These are phyloP conservation scores for Ceratobasidium sp. DNA, from an alignment of 1,284 basidiomycete species.

Conservation along the genomic window DNA sequence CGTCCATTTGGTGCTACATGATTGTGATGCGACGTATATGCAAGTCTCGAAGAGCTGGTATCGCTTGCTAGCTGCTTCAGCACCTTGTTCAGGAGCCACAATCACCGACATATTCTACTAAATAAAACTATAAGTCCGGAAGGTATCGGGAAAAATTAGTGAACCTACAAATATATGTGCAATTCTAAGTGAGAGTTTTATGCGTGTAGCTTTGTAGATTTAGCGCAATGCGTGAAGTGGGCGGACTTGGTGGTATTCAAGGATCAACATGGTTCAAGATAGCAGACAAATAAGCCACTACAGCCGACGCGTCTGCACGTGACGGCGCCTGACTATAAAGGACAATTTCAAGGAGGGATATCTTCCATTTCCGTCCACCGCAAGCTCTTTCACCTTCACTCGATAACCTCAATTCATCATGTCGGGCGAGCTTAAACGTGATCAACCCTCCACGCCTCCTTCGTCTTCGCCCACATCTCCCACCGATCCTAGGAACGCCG, in stretches of 20 bases:
- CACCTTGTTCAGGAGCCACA: constrained; percentile 29
- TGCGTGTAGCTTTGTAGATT: no score
- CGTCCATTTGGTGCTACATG: constrained; percentile 41
- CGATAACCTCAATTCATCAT: not conserved
- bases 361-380: not conserved
- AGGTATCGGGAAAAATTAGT: no score
- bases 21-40: constrained; percentile 36
- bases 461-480: constrained; percentile 24
- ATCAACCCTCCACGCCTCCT: constrained; percentile 22
- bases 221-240: no score
- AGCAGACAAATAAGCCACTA: constrained; percentile 17
- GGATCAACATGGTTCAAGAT: not conserved
- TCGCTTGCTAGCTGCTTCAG: constrained; percentile 35
- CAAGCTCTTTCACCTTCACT: not conserved
- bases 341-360: not conserved
- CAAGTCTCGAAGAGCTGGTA: constrained; percentile 39
- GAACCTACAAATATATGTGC: no score
- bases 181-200: no score
- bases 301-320: constrained; percentile 20
- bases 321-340: not conserved
- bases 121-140: not conserved
- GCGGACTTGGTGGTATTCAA: not conserved
- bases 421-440: not conserved
- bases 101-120: constrained; percentile 24
- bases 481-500: not conserved